These are phyloP conservation scores for Plectosphaerella plurivora DNA, from an alignment of 2,329 filamentous ascomycete genomes.

Conservation along the genomic window DNA sequence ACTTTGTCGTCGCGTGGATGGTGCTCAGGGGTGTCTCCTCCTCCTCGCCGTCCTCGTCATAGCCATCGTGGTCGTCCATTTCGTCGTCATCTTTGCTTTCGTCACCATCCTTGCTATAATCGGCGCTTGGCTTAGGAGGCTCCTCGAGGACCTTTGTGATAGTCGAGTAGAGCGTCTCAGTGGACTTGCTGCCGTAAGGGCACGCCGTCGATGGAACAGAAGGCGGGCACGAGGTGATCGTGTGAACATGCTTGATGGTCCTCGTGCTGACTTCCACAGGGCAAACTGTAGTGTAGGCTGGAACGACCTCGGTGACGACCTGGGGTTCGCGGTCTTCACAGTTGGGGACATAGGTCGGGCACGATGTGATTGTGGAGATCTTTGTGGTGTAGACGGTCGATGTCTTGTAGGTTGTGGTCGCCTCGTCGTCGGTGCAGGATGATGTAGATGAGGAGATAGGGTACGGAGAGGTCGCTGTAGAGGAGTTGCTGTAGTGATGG, in stretches of 20 bases:
- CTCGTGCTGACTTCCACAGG: conserved; percentile 23
- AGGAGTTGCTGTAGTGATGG: conserved; percentile 6
- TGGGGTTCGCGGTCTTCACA: conserved; percentile 28
- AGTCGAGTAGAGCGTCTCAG: conserved; percentile 27
- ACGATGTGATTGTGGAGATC: conserved; percentile 52
- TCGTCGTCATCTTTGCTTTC: neutral
- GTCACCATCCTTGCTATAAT: neutral
- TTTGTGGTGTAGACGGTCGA: conserved; percentile 35
- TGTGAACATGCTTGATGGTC: conserved; percentile 31
- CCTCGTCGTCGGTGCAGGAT: neutral
- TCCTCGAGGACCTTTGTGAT: neutral
- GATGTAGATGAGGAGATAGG: conserved; percentile 4
- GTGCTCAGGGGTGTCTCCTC: neutral
- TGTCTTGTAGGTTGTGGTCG: conserved; percentile 16
- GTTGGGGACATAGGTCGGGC: conserved; percentile 37
- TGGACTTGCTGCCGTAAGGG: conserved; percentile 30
- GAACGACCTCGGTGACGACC: conserved; percentile 28
- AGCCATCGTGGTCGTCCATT: neutral
- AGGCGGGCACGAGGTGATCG: conserved; percentile 52
- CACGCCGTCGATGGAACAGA: conserved; percentile 26
- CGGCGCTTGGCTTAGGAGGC: neutral
- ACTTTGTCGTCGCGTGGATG: conserved; percentile 4
- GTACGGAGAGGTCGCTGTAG: conserved; percentile 2
- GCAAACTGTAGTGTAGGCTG: conserved; percentile 35
- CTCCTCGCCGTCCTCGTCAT: neutral